Base-by-base conservation (phyloP, 345 rosid species). In the Dovyalis caffra region DNA sequence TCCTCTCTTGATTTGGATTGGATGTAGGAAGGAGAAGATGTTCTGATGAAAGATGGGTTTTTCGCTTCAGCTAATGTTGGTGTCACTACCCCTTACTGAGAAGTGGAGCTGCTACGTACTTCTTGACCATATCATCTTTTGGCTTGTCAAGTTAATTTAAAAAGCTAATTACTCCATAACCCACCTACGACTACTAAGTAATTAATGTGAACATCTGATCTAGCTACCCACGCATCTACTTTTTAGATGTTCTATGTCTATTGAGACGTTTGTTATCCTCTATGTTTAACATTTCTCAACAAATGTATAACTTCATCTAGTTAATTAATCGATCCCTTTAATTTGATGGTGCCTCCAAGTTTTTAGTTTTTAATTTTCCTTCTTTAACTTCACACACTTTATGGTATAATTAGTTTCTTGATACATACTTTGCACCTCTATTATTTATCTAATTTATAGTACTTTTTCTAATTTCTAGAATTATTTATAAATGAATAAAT, bases 11-110 rank as follows among this genome's bases (percentile, higher is more conserved):
- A 15, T 3, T 40, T 28, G 8, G 64, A 31, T 23, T 4, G 32
- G 1, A n/a, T 58, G 49, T 25, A 77, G 80, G 80, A 77, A 77
- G 80, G 76, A 77, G 76, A 77, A 66, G 80, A 72, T 77, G 76
- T 72, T 40, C 35, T 77, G 62, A 72, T 66, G 68, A 77, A 71
- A 29, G 76, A 77, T 43, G 80, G 73, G 32, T 77, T 71, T 31
- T 67, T 77, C 14, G 53, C 68, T 43, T 72, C 80, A 57, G 76
- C 80, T 56, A 71, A 65, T 43, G 62, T 66, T 72, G 76, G 67
- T 58, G 76, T 72, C 40, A 53, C 73, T n/a, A 35, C 80, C 38
- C 80, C 76, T n/a, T 77, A 71, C 72, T 56, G 67, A 65, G 14
- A 37, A 53, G 26, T 49, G n/a, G 33, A 43, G 58, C 5, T 57